phyloP scores from a whole-genome alignment of 306 rosid genomes.

The Citrullus amarus region DNA sequence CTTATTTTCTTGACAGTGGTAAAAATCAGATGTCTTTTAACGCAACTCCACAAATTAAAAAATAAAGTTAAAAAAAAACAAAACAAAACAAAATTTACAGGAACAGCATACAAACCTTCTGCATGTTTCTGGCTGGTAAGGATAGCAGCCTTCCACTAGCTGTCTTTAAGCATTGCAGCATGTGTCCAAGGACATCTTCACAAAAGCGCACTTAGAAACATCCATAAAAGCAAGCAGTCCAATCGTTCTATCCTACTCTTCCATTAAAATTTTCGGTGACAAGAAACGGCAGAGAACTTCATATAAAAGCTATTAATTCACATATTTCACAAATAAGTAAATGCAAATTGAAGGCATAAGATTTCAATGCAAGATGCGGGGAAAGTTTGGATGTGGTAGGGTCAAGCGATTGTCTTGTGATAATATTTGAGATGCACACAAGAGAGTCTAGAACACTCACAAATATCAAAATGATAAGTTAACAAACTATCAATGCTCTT shows the following conservation, averaged over 20 bases:
- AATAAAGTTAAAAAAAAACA: too few species aligned
- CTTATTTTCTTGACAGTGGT: neutral
- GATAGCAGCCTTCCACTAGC: neutral
- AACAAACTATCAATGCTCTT: neutral
- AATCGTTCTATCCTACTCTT: neutral
- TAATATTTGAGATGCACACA: too few species aligned
- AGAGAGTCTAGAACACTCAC: too few species aligned
- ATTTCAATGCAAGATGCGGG: too few species aligned
- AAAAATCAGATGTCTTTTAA: neutral
- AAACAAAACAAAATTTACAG: neutral
- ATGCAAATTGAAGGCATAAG: neutral
- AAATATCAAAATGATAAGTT: neutral
- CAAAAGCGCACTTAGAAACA: neutral
- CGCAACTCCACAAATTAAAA: neutral
- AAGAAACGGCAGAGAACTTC: neutral
- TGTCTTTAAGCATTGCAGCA: neutral
- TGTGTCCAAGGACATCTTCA: neutral
- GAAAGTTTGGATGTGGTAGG: too few species aligned
- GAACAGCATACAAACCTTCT: slow-evolving; percentile 38
- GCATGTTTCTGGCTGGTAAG: neutral
- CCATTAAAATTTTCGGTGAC: neutral
- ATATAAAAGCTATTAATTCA: neutral
- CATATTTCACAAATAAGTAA: neutral
- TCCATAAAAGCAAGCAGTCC: neutral
- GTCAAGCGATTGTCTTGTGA: too few species aligned